A percentile compares a stretch with the other conserved stretches of the same genome.
phyloP scores from a whole-genome alignment of 371 early-diverging fungal species.

The Apophysomyces elegans region DNA sequence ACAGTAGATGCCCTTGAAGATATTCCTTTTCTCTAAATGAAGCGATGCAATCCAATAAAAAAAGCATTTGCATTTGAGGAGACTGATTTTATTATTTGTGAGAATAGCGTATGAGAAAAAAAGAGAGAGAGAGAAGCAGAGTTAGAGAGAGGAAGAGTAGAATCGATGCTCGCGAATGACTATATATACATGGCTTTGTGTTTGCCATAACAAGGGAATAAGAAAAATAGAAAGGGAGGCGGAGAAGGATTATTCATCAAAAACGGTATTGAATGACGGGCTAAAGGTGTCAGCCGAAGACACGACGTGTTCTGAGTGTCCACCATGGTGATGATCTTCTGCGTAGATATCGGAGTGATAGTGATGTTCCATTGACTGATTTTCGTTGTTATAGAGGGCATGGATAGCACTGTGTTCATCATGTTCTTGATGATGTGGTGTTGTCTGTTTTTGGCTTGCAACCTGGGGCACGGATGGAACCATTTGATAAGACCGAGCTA shows the following conservation, averaged over 20 bases:
- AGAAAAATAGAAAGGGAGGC: neutral
- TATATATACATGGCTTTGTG: slow-evolving; percentile 2
- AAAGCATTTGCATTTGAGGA: too few species aligned
- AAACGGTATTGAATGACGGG: slow-evolving; percentile 33
- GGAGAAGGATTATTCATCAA: slow-evolving; percentile 26
- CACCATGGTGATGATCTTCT: slow-evolving; percentile 7
- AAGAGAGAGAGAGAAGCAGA: too few species aligned
- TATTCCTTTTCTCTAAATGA: neutral
- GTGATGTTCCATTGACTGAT: slow-evolving; percentile 20
- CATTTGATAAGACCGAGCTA: slow-evolving; percentile 5
- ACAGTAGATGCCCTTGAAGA: slow-evolving; percentile 1
- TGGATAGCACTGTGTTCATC: slow-evolving; percentile 21
- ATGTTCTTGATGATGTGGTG: neutral
- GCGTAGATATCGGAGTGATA: neutral
- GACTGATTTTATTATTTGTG: too few species aligned
- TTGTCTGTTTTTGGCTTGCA: slow-evolving; percentile 1
- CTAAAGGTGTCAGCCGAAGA: slow-evolving; percentile 20
- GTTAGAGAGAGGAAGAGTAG: neutral
- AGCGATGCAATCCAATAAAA: neutral
- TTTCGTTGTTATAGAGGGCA: slow-evolving; percentile 32
- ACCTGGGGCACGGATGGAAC: slow-evolving; percentile 7
- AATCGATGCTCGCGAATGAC: neutral
- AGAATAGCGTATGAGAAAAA: too few species aligned
- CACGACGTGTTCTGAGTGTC: neutral
- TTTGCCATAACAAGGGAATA: neutral